phyloP scores from a whole-genome alignment of 305 asterid genomes.

The Euphrasia arctica region DNA sequence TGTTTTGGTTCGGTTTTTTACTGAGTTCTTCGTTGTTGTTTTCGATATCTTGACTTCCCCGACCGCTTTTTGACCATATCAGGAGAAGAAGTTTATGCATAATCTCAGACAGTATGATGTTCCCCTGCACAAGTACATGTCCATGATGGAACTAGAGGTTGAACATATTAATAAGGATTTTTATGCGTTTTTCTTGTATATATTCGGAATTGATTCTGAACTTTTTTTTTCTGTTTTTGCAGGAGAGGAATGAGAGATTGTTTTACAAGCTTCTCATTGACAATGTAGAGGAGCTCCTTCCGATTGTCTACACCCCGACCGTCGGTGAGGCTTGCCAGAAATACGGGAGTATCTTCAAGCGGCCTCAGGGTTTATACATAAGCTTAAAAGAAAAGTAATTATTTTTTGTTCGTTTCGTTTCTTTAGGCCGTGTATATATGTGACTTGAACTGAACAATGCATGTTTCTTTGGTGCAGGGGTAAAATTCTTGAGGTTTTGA shows the following conservation, averaged over 20 bases:
- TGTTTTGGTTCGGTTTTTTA: background rate
- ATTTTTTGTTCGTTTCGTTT: background rate
- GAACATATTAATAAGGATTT: background rate
- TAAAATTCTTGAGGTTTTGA: conserved; percentile 71
- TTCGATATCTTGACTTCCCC: background rate
- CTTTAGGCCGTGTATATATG: background rate
- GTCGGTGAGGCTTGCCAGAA: conserved; percentile 78
- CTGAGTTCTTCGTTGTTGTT: background rate
- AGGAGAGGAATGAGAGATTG: conserved; percentile 85
- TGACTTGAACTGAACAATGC: conserved; percentile 17
- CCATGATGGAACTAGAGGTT: conserved; percentile 94
- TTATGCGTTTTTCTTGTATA: no score
- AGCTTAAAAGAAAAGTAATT: conserved; percentile 81
- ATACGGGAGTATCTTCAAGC: conserved; percentile 75
- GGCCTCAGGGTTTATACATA: conserved; percentile 85
- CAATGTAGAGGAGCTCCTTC: conserved; percentile 85
- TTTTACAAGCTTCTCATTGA: conserved; percentile 86
- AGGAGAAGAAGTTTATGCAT: conserved; percentile 78
- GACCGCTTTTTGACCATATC: conserved; percentile 22
- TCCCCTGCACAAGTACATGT: conserved; percentile 70
- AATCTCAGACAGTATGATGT: conserved; percentile 60
- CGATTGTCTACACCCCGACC: conserved; percentile 76
- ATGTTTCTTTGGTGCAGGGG: conserved; percentile 22
- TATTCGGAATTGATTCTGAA: no score
- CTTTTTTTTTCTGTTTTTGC: conserved; percentile 13